phyloP scores from a whole-genome alignment of 306 rosid species.

The Prunus fruticosa region DNA sequence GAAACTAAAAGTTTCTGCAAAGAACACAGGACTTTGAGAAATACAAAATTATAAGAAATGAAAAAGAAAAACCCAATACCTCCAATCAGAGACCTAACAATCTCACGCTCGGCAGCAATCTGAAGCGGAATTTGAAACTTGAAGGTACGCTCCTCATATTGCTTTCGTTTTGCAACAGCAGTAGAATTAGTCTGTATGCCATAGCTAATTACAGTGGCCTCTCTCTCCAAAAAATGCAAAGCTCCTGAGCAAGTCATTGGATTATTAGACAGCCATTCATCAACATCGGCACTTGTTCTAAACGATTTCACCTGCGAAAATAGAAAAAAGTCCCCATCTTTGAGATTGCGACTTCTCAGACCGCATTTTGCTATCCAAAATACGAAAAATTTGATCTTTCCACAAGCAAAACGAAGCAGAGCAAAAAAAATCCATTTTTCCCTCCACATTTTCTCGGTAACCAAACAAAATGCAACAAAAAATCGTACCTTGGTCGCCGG shows the following conservation, averaged over 20 bases:
- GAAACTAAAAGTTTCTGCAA: neutral
- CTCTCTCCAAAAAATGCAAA: constrained; percentile 50
- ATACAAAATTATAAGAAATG: no score
- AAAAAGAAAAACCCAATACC: constrained; percentile 31
- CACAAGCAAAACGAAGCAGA: neutral
- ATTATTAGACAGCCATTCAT: constrained; percentile 57
- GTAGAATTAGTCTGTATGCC: constrained; percentile 83
- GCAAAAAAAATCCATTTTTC: neutral
- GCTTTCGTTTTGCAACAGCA: constrained; percentile 37
- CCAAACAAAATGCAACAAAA: neutral
- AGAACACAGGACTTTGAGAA: neutral
- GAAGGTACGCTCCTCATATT: constrained; percentile 50
- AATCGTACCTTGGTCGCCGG: constrained; percentile 41
- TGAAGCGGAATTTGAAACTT: constrained; percentile 74
- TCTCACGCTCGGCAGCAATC: constrained; percentile 84
- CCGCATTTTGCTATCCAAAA: no score
- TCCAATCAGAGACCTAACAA: constrained; percentile 74
- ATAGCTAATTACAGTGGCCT: constrained; percentile 50
- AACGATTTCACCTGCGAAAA: constrained; percentile 54
- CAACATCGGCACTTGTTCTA: constrained; percentile 47
- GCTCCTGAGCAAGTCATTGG: constrained; percentile 73
- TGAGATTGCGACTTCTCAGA: neutral
- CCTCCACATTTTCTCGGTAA: neutral
- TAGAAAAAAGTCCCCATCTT: neutral
- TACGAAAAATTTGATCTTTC: no score